phyloP scores from a whole-genome alignment of 345 rosid species.

The Sisymbrium irio region DNA sequence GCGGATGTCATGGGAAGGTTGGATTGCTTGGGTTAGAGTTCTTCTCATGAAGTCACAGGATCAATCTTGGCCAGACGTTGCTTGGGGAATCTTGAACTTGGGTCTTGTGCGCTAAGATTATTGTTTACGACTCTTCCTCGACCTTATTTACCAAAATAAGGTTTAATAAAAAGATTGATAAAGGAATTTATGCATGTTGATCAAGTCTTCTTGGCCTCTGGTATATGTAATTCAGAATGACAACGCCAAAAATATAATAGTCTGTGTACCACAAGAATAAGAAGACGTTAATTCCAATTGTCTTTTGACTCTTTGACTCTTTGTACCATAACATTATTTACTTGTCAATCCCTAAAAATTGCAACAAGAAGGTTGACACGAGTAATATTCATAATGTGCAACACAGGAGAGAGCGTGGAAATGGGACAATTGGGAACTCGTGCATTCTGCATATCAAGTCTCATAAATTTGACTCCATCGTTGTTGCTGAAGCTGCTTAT shows the following conservation, averaged over 20 bases:
- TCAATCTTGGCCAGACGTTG: constrained; percentile 73
- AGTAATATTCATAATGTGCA: neutral
- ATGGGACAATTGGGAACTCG: neutral
- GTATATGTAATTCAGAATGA: neutral
- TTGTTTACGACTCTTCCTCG: neutral
- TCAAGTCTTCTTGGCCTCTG: neutral
- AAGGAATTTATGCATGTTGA: neutral
- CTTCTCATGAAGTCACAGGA: constrained; percentile 74
- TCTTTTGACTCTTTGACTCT: too few species aligned
- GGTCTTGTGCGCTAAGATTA: constrained; percentile 63
- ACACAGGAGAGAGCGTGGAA: neutral
- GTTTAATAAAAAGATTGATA: neutral
- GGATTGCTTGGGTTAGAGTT: constrained; percentile 90
- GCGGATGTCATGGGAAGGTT: constrained; percentile 93
- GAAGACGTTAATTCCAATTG: too few species aligned
- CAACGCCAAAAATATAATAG: too few species aligned
- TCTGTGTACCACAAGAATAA: too few species aligned
- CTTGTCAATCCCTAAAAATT: too few species aligned
- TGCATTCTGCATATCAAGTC: neutral
- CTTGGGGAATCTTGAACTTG: constrained; percentile 78
- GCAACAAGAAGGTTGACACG: neutral
- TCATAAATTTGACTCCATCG: neutral
- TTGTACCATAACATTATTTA: too few species aligned
- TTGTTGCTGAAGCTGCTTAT: neutral
- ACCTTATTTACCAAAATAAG: neutral